phyloP scores from a whole-genome alignment of 1,284 basidiomycete genomes.

The Puccinia coronata region DNA sequence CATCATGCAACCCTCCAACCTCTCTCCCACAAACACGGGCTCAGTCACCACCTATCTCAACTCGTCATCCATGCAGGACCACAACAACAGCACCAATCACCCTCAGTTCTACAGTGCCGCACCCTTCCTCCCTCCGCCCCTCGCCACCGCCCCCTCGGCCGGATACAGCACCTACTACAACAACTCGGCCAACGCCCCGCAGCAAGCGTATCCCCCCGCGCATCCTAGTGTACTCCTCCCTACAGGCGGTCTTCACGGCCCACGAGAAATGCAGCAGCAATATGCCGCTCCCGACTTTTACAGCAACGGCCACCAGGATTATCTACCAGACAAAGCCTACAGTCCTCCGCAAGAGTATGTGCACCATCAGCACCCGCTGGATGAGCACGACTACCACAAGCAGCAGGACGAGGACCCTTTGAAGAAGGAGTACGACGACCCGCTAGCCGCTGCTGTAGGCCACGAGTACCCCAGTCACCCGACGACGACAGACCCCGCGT shows the following conservation, averaged over 20 bases:
- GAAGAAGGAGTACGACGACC: neutral
- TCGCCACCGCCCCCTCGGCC: neutral
- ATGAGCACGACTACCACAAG: neutral
- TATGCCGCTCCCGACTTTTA: neutral
- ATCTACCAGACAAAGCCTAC: neutral
- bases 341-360: neutral
- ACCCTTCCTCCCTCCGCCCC: neutral
- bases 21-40: neutral
- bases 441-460: neutral
- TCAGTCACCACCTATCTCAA: slow-evolving; percentile 1
- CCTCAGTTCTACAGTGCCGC: neutral
- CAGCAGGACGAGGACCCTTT: neutral
- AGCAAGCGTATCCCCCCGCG: neutral
- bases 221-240: neutral
- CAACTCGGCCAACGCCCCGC: neutral
- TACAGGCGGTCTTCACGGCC: neutral
- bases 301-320: neutral
- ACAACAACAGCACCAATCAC: too few species aligned
- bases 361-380: neutral
- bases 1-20: neutral
- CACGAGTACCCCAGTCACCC: too few species aligned
- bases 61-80: neutral
- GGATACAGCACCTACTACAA: slow-evolving; percentile 1
- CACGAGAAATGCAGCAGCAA: slow-evolving; percentile 7
- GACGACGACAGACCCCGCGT: neutral